Evolutionary conservation across 129 eudicot species (phyloP), one percentile per base, ranked within the genome.

Genomic region (Heracleum sosnowskyi): DNA sequence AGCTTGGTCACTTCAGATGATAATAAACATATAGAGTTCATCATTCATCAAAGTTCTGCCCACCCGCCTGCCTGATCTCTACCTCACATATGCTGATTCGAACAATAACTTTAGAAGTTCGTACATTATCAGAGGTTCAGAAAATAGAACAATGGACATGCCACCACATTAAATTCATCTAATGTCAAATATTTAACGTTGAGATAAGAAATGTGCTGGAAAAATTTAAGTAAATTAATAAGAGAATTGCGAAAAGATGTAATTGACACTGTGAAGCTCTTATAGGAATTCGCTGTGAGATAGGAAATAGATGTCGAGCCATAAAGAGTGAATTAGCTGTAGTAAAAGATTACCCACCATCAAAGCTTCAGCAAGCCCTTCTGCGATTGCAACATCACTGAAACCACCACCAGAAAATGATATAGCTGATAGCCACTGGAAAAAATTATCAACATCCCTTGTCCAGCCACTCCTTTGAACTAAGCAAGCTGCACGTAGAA

Each of bases 401-500:
- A 90, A 94, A 75, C 98, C 98, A 51, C 96, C 98, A 79, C 97
- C 97, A 20, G 83, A 77, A 85, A 94, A 94, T 66, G 89, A 83
- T 57, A 94, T 76, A 35, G 93, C 76, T 49, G 92, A 90, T 73
- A 94, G 91, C 98, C 97, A 91, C 70, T 87, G 83, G 33, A 90
- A 83, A 81, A 89, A 91, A 79, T 77, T 82, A 73, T 94, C 98
- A 69, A 86, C 84, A 40, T 94, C 89, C 80, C 79, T 86, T 71
- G 96, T 94, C 98, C 98, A 94, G 42, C 98, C 97, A 78, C 95
- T 91, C 69, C 96, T 76, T 81, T 86, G 95, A 77, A 91, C 89
- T 53, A 88, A 77, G 87, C 89, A 94, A 84, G 89, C 98, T 94
- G 93, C 78, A 82, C 33, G 29, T 46, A 60, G 22, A 75, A 47